Evolutionary conservation across 1,284 basidiomycete species (phyloP).

Genomic region (Ustilago trichophora): DNA sequence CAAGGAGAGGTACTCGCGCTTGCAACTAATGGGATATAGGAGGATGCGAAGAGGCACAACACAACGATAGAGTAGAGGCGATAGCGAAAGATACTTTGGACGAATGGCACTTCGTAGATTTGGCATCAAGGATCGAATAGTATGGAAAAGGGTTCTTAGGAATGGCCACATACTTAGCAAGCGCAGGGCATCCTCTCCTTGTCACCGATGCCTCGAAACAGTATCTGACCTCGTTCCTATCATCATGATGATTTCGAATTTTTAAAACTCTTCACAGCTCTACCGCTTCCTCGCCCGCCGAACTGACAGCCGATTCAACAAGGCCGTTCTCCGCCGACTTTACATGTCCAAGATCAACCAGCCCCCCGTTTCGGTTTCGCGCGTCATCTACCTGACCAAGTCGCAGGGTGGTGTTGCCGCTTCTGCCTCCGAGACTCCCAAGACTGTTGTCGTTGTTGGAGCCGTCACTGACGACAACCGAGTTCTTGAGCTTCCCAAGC

Average conservation of each 20-base stretch:
- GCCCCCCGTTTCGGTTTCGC: constrained; percentile 81
- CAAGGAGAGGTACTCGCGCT: background rate
- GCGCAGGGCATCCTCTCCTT: no score
- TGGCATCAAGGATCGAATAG: no score
- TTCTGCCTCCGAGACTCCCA: constrained; percentile 68
- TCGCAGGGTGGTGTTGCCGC: constrained; percentile 63
- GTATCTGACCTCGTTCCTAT: constrained; percentile 3
- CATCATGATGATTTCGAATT: background rate
- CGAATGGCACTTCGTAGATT: no score
- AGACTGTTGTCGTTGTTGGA: constrained; percentile 89
- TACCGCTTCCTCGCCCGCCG: constrained; percentile 99
- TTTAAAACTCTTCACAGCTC: constrained; percentile 74
- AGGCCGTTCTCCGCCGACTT: constrained; percentile 93
- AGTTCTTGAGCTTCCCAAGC: constrained; percentile 84
- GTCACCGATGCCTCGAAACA: no score
- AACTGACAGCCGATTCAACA: constrained; percentile 96
- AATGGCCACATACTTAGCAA: no score
- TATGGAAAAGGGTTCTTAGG: no score
- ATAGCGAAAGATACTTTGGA: no score
- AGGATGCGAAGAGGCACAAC: no score
- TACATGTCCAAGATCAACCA: constrained; percentile 98
- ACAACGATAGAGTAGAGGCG: no score
- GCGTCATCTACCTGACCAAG: constrained; percentile 64
- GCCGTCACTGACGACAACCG: constrained; percentile 97
- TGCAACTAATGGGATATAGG: background rate